These are phyloP conservation scores for Chaetoscypha palmicola DNA, from an alignment of 2,329 filamentous ascomycete genomes.

Conservation along the genomic window DNA sequence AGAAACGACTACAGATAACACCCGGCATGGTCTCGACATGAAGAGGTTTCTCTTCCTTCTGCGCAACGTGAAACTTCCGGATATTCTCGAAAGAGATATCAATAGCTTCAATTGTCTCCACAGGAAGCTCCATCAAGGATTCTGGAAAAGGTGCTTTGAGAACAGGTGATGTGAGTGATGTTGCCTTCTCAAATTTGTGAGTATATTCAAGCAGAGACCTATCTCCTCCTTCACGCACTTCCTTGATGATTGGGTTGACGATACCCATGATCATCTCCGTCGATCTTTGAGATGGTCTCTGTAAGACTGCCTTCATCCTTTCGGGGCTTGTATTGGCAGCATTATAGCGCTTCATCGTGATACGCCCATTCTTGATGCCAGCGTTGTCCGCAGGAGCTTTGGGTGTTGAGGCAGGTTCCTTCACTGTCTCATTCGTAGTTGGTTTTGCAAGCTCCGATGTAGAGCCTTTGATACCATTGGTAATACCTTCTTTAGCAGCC, in stretches of 20 bases:
- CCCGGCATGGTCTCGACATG: slow-evolving; percentile 96
- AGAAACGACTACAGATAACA: slow-evolving; percentile 88
- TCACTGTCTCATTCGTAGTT: too few relatives aligned
- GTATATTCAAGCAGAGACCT: slow-evolving; percentile 86
- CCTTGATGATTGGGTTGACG: slow-evolving; percentile 84
- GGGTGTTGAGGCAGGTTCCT: slow-evolving; percentile 41
- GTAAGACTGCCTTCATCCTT: slow-evolving; percentile 67
- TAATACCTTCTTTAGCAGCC: slow-evolving; percentile 73
- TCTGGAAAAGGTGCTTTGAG: slow-evolving; percentile 82
- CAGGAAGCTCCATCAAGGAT: slow-evolving; percentile 74
- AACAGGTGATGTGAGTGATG: slow-evolving; percentile 80
- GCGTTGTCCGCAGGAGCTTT: slow-evolving; percentile 45
- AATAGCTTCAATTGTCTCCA: slow-evolving; percentile 85
- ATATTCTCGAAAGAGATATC: slow-evolving; percentile 94
- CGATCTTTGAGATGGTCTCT: slow-evolving; percentile 87
- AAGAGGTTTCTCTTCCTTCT: slow-evolving; percentile 75
- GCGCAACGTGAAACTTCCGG: slow-evolving; percentile 83
- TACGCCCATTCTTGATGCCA: slow-evolving; percentile 48
- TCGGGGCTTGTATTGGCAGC: slow-evolving; percentile 55
- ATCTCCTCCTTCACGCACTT: slow-evolving; percentile 77
- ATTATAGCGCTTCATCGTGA: slow-evolving; percentile 77
- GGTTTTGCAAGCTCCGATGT: slow-evolving; percentile 31
- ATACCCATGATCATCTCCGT: slow-evolving; percentile 91
- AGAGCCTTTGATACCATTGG: slow-evolving; percentile 24
- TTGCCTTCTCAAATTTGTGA: slow-evolving; percentile 96